A percentile compares a stretch with the other conserved stretches of the same genome.
Conservation (phyloP, 257 asterid genomes). For the Solanum etuberosum region DNA sequence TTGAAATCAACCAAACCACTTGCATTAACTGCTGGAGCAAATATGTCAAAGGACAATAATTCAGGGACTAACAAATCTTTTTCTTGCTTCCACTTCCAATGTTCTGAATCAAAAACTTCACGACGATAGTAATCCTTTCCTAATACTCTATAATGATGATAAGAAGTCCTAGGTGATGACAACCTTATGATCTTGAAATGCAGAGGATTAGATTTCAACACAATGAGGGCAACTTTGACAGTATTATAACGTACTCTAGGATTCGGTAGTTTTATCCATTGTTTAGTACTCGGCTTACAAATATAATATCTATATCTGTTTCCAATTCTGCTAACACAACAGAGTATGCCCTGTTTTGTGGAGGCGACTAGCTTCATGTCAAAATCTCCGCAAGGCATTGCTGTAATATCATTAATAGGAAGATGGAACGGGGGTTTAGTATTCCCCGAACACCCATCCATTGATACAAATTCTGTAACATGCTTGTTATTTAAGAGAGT, state of each 20-base stretch:
- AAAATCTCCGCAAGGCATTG: too few species aligned
- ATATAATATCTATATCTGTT: not conserved
- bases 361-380: not conserved
- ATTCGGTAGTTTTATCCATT: slow-evolving; percentile 4
- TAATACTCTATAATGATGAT: not conserved
- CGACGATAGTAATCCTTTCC: not conserved
- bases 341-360: not conserved
- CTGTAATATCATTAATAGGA: not conserved
- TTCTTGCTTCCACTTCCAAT: slow-evolving; percentile 4
- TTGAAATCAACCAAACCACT: not conserved
- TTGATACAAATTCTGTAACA: not conserved
- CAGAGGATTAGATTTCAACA: not conserved
- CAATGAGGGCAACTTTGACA: not conserved
- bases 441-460: not conserved
- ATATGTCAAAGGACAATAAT: not conserved
- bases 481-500: not conserved
- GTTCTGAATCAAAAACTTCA: slow-evolving; percentile 7
- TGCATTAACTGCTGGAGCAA: not conserved
- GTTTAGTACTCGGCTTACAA: not conserved
- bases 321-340: not conserved
- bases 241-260: not conserved
- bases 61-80: not conserved
- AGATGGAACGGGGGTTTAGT: not conserved
- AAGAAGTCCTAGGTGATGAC: not conserved
- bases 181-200: slow-evolving; percentile 2